Conservation (phyloP, 192 early-diverging fungal genomes). For the Coemansia sp. region DNA sequence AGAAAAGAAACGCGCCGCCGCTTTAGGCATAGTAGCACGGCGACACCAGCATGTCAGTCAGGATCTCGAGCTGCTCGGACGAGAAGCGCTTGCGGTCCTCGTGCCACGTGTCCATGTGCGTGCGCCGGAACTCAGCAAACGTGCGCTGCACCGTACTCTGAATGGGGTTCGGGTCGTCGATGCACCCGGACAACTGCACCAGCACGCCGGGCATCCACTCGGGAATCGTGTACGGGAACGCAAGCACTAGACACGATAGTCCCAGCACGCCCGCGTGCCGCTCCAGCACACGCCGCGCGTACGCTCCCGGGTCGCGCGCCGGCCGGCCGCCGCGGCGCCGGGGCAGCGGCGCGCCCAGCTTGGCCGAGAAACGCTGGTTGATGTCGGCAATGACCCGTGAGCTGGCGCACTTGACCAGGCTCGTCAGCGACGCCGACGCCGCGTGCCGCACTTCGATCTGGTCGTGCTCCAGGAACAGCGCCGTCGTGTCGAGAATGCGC, state of each 20-base stretch:
- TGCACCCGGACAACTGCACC: conserved; percentile 69
- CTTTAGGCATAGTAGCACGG: conserved; percentile 83
- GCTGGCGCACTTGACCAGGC: conserved; percentile 44
- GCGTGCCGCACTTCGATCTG: conserved; percentile 75
- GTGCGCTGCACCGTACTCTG: conserved; percentile 77
- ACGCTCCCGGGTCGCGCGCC: conserved; percentile 22
- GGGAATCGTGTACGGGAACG: conserved; percentile 93
- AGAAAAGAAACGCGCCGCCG: too few species aligned
- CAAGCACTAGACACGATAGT: conserved; percentile 77
- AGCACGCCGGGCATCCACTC: conserved; percentile 86
- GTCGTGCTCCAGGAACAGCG: conserved; percentile 68
- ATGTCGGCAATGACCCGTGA: conserved; percentile 32
- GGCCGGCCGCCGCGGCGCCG: conserved; percentile 20
- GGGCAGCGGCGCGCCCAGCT: conserved; percentile 28
- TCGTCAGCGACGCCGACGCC: conserved; percentile 34
- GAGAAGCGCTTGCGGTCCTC: conserved; percentile 76
- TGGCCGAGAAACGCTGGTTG: conserved; percentile 33
- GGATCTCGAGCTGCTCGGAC: conserved; percentile 67
- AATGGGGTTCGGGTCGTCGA: conserved; percentile 82
- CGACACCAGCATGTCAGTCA: conserved; percentile 87
- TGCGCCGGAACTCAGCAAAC: conserved; percentile 91
- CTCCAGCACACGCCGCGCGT: conserved; percentile 50
- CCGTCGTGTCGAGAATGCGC: conserved; percentile 66
- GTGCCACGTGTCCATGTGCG: conserved; percentile 95
- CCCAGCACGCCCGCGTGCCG: conserved; percentile 91